Conservation (phyloP, 805 yeast species). For the Kodamaea kaohsiungensis region DNA sequence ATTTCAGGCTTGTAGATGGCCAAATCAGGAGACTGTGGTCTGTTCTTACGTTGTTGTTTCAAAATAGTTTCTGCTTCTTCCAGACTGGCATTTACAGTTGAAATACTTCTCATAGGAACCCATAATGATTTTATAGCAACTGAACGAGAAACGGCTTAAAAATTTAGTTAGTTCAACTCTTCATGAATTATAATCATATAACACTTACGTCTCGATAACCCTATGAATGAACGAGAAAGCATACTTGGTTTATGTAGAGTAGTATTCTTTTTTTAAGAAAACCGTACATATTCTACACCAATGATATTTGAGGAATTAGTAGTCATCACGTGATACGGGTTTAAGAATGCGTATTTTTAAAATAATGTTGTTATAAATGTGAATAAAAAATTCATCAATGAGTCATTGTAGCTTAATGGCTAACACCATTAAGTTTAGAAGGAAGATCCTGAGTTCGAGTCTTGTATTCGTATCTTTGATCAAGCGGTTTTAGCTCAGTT, state of each 20-base stretch:
- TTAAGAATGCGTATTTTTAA: background rate
- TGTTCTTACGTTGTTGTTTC: conserved; percentile 75
- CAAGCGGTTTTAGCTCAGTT: conserved; percentile 5
- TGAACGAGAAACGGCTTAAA: background rate
- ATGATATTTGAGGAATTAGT: background rate
- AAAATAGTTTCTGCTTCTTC: conserved; percentile 69
- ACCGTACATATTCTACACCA: background rate
- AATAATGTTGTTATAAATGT: too few relatives aligned
- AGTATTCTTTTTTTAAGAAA: background rate
- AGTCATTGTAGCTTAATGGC: conserved; percentile 60
- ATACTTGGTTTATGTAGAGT: background rate
- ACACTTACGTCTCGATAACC: background rate
- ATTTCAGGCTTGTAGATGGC: conserved; percentile 89
- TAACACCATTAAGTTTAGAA: conserved; percentile 69
- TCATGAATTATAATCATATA: background rate
- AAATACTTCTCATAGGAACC: conserved; percentile 20
- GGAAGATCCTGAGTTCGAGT: conserved; percentile 66
- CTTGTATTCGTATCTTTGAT: conserved; percentile 42
- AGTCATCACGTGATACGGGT: background rate
- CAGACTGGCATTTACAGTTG: conserved; percentile 49
- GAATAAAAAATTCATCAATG: too few relatives aligned
- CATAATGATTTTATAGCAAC: background rate
- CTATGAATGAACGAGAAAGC: background rate
- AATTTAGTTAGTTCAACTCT: background rate
- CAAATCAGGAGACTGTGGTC: conserved; percentile 94